Conservation (phyloP, 257 asterid genomes). For the Knoxia roxburghii region DNA sequence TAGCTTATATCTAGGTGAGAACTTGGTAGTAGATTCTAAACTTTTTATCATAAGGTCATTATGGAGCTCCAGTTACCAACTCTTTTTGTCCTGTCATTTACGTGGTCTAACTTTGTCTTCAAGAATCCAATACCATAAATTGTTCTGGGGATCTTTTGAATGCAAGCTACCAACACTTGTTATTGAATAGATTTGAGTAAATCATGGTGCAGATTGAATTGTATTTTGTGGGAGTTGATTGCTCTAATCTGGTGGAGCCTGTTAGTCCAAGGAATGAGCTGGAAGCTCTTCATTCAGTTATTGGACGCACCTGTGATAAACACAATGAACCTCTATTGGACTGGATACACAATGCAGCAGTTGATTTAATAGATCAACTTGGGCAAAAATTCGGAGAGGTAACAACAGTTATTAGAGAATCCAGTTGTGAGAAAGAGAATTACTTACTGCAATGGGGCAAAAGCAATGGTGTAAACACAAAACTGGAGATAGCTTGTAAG, state of each 20-base stretch:
- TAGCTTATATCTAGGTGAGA: not conserved
- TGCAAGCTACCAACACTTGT: not conserved
- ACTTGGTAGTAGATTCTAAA: not conserved
- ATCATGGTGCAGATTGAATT: slow-evolving; percentile 64
- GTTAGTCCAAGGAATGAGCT: slow-evolving; percentile 78
- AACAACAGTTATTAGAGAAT: slow-evolving; percentile 33
- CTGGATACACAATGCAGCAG: slow-evolving; percentile 34
- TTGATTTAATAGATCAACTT: slow-evolving; percentile 45
- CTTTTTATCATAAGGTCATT: not conserved
- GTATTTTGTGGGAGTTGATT: slow-evolving; percentile 55
- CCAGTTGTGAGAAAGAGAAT: slow-evolving; percentile 46
- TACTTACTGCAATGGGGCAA: slow-evolving; percentile 60
- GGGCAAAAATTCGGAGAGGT: slow-evolving; percentile 40
- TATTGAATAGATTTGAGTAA: not conserved
- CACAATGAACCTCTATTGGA: slow-evolving; percentile 21
- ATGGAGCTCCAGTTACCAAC: not conserved
- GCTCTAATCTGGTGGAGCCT: slow-evolving; percentile 26
- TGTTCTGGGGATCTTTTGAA: not conserved
- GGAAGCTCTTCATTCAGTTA: slow-evolving; percentile 65
- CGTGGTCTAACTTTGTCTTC: slow-evolving; percentile 2
- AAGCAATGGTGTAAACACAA: slow-evolving; percentile 53
- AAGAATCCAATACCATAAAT: not conserved
- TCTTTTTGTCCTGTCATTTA: not conserved
- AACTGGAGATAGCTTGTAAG: slow-evolving; percentile 70
- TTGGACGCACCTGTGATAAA: slow-evolving; percentile 32